Percentiles rank a stretch among this genome's conserved stretches.
Evolutionary conservation across 768 basidiomycete genomes (phyloP).

Genomic region (Antrodiella citrinella): DNA sequence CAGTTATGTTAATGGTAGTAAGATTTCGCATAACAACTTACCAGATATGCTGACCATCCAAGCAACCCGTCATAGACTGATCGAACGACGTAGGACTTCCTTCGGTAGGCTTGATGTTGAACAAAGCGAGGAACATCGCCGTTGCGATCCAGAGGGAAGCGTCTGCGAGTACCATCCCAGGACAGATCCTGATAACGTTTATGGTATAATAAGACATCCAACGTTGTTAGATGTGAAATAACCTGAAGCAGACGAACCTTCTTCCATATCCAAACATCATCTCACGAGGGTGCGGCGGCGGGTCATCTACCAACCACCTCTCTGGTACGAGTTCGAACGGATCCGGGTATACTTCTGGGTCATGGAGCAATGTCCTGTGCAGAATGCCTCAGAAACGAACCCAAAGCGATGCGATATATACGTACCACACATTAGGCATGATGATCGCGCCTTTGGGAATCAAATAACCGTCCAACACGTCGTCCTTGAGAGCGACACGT

Average conservation of each 20-base stretch:
- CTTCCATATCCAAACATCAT: slow-evolving; percentile 11
- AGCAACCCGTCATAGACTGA: too few relatives aligned
- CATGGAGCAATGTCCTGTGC: neutral
- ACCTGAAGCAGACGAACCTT: slow-evolving; percentile 9
- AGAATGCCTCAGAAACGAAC: neutral
- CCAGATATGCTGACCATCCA: too few relatives aligned
- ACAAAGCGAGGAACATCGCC: neutral
- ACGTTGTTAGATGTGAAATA: neutral
- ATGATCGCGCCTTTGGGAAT: neutral
- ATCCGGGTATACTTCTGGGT: neutral
- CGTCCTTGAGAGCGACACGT: too few relatives aligned
- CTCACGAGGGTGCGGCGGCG: slow-evolving; percentile 1
- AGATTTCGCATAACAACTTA: too few relatives aligned
- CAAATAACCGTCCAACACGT: too few relatives aligned
- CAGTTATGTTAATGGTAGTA: neutral
- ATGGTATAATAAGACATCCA: neutral
- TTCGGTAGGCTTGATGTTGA: too few relatives aligned
- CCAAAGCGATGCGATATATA: neutral
- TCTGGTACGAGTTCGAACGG: neutral
- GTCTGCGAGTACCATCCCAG: neutral
- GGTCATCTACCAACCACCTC: neutral
- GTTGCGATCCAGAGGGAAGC: neutral
- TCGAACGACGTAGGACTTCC: too few relatives aligned
- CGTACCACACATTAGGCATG: neutral
- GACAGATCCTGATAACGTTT: neutral